These are phyloP conservation scores for Syzygium syzygioides DNA, from an alignment of 441 rosid genomes.

Conservation along the genomic window DNA sequence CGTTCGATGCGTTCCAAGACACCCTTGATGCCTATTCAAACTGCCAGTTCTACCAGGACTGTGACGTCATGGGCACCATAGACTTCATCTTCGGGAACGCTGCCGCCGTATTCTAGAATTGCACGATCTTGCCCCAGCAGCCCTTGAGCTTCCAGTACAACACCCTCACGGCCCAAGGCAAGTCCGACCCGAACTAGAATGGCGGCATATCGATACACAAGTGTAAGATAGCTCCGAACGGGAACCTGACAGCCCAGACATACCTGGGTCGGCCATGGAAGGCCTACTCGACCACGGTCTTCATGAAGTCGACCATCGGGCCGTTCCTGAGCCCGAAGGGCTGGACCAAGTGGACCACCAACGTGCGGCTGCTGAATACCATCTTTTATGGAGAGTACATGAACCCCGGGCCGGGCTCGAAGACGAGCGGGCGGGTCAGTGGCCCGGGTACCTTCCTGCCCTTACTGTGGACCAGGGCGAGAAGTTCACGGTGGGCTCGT, in stretches of 20 bases:
- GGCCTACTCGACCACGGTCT: not conserved
- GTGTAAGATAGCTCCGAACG: conserved; percentile 21
- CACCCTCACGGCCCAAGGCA: conserved; percentile 78
- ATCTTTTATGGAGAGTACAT: not conserved
- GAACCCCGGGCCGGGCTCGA: not conserved
- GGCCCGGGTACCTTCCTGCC: not conserved
- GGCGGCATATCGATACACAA: conserved; percentile 58
- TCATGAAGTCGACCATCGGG: not conserved
- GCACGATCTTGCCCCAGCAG: conserved; percentile 61
- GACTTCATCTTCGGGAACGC: conserved; percentile 81
- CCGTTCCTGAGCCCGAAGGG: not conserved
- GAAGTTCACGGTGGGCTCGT: not conserved
- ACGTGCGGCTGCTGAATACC: not conserved
- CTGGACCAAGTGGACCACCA: not conserved
- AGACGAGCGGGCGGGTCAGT: not conserved
- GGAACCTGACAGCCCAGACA: conserved; percentile 23
- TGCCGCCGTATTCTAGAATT: conserved; percentile 50
- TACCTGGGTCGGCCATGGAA: not conserved
- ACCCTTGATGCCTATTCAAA: conserved; percentile 69
- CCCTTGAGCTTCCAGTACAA: conserved; percentile 52
- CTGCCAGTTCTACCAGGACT: conserved; percentile 65
- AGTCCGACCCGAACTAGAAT: conserved; percentile 45
- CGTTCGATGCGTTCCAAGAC: conserved; percentile 61
- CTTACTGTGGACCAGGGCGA: not conserved
- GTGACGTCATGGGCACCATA: conserved; percentile 58